These are phyloP conservation scores for Aspergillus ustus DNA, from an alignment of 2,329 filamentous ascomycete genomes.

Conservation along the genomic window DNA sequence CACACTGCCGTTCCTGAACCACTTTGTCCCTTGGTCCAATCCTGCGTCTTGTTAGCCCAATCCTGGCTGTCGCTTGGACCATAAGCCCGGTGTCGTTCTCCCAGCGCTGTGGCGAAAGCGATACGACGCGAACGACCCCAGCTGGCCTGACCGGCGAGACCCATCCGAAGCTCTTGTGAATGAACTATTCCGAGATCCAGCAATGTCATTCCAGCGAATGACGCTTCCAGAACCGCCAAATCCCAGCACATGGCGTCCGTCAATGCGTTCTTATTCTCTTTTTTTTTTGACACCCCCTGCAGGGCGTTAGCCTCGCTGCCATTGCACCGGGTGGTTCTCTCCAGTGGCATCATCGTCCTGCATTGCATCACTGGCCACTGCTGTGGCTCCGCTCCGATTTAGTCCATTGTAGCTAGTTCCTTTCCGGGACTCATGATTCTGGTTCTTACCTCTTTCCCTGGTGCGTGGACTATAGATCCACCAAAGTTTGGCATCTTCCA, in stretches of 20 bases:
- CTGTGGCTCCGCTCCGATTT: constrained; percentile 17
- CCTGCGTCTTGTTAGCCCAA: background rate
- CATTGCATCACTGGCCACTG: constrained; percentile 18
- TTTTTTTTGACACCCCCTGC: constrained; percentile 15
- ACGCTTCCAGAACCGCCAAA: background rate
- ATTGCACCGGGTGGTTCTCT: constrained; percentile 7
- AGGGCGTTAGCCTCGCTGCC: background rate
- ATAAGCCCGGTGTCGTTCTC: background rate
- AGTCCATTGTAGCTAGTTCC: constrained; percentile 13
- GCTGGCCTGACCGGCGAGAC: constrained; percentile 17
- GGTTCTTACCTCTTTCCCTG: constrained; percentile 22
- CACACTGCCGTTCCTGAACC: constrained; percentile 5
- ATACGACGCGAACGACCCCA: constrained; percentile 14
- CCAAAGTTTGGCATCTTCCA: constrained; percentile 27
- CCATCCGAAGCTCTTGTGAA: constrained; percentile 6
- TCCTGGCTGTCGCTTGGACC: background rate
- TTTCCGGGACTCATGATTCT: constrained; percentile 22
- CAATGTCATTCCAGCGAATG: background rate
- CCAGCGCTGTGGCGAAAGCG: constrained; percentile 6
- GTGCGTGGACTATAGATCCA: constrained; percentile 31
- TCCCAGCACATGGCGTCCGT: constrained; percentile 1
- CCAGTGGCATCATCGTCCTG: constrained; percentile 11
- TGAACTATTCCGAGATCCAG: constrained; percentile 10
- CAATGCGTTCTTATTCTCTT: constrained; percentile 5
- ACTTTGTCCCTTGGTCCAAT: constrained; percentile 3